Evolutionary conservation across 2,329 filamentous ascomycete species (phyloP).

Genomic region (Venturia asperata): DNA sequence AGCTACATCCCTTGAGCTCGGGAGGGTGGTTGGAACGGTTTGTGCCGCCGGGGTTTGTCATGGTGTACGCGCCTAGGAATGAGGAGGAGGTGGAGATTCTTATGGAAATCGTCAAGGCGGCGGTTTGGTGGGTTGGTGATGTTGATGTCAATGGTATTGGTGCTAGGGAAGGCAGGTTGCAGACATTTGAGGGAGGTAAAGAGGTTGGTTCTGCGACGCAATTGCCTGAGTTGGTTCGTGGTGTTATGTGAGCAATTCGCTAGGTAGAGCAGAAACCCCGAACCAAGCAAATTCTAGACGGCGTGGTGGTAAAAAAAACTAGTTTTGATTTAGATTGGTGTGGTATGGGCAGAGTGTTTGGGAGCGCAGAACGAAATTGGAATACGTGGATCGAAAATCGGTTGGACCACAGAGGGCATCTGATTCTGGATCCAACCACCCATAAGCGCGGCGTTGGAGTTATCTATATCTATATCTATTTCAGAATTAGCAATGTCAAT

Average conservation of each 20-base stretch:
- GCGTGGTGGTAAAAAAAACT: background rate
- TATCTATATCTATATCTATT: conserved; percentile 8
- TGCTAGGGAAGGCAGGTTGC: background rate
- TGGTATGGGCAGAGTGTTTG: background rate
- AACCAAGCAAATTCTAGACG: background rate
- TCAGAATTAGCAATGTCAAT: background rate
- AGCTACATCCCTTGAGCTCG: conserved; percentile 59
- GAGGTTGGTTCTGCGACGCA: background rate
- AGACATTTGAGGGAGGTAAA: background rate
- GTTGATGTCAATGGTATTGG: conserved; percentile 27
- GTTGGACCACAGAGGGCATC: background rate
- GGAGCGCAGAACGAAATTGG: background rate
- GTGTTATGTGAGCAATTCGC: background rate
- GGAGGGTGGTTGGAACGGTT: conserved; percentile 60
- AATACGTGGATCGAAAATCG: background rate
- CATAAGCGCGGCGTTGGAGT: background rate
- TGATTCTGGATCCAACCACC: background rate
- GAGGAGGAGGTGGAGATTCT: conserved; percentile 61
- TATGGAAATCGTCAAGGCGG: conserved; percentile 63
- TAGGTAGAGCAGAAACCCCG: background rate
- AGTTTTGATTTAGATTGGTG: background rate
- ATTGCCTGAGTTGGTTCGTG: conserved; percentile 6
- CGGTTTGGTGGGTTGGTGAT: conserved; percentile 59
- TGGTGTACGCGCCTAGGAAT: conserved; percentile 73
- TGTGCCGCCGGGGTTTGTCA: conserved; percentile 66